Evolutionary conservation across 192 early-diverging fungal genomes (phyloP).

Genomic region (Mortierella alpina): DNA sequence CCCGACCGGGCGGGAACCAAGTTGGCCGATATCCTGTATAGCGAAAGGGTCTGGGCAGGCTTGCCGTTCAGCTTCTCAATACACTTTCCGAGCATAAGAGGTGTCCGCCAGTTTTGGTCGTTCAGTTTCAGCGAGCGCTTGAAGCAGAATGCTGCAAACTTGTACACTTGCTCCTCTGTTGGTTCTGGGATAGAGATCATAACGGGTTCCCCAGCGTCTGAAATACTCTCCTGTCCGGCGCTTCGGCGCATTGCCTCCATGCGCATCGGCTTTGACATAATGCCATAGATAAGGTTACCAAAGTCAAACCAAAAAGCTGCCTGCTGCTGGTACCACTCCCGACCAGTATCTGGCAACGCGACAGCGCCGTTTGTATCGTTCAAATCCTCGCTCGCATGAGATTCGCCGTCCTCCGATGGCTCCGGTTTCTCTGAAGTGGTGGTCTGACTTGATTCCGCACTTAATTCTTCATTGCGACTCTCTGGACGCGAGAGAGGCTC

Average conservation of each 20-base stretch:
- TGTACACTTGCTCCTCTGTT: slow-evolving; percentile 46
- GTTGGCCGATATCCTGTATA: slow-evolving; percentile 53
- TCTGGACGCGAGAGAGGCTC: no score
- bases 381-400: not conserved
- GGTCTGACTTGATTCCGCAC: no score
- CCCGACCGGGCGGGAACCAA: slow-evolving; percentile 43
- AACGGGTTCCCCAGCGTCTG: slow-evolving; percentile 17
- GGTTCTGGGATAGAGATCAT: slow-evolving; percentile 42
- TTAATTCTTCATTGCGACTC: no score
- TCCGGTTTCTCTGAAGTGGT: no score
- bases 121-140: slow-evolving; percentile 46
- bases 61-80: slow-evolving; percentile 57
- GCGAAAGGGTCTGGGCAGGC: slow-evolving; percentile 55
- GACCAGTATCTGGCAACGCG: not conserved
- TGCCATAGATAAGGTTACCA: slow-evolving; percentile 62
- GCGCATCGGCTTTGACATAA: slow-evolving; percentile 60
- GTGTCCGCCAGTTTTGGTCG: slow-evolving; percentile 41
- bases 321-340: slow-evolving; percentile 43
- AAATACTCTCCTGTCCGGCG: slow-evolving; percentile 10
- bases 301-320: slow-evolving; percentile 61
- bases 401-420: slow-evolving; percentile 10
- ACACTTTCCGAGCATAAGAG: slow-evolving; percentile 65
- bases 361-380: not conserved
- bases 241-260: slow-evolving; percentile 59
- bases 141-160: slow-evolving; percentile 56